Evolutionary conservation across 1,284 basidiomycete genomes (phyloP).

Genomic region (Austroboletus novae-zelandiae): DNA sequence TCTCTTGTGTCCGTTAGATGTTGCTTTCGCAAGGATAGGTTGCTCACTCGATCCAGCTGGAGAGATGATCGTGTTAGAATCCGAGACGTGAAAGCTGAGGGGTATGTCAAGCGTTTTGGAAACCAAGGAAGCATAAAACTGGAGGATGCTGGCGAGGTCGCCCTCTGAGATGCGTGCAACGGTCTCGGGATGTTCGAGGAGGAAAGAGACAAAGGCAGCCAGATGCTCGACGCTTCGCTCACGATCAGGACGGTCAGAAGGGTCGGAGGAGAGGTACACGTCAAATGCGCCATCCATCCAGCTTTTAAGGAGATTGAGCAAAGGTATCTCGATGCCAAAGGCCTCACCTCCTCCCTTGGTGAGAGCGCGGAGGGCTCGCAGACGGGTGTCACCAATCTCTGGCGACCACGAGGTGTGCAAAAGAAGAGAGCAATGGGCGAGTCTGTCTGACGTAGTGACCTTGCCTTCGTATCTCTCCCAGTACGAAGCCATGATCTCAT

Average conservation of each 20-base stretch:
- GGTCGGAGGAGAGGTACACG: slow-evolving; percentile 42
- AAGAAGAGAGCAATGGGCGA: slow-evolving; percentile 63
- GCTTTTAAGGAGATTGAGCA: slow-evolving; percentile 52
- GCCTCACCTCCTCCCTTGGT: slow-evolving; percentile 56
- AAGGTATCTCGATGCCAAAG: slow-evolving; percentile 58
- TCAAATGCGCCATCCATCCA: slow-evolving; percentile 68
- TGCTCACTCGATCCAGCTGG: slow-evolving; percentile 27
- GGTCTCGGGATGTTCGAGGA: slow-evolving; percentile 50
- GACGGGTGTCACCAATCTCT: slow-evolving; percentile 68
- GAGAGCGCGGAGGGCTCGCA: slow-evolving; percentile 62
- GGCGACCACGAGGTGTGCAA: slow-evolving; percentile 50
- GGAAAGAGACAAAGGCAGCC: slow-evolving; percentile 51
- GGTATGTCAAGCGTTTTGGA: slow-evolving; percentile 49
- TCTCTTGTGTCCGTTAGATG: slow-evolving; percentile 48
- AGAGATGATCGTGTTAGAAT: slow-evolving; percentile 27
- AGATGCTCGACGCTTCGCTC: slow-evolving; percentile 61
- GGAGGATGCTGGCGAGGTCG: slow-evolving; percentile 49
- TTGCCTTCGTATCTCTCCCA: slow-evolving; percentile 53
- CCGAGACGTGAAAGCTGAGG: slow-evolving; percentile 20
- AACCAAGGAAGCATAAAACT: slow-evolving; percentile 58
- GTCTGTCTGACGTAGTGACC: slow-evolving; percentile 52
- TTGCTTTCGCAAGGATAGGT: slow-evolving; percentile 23
- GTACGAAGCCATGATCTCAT: slow-evolving; percentile 66
- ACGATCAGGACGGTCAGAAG: slow-evolving; percentile 49
- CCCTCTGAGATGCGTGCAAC: slow-evolving; percentile 58